Percentiles rank a stretch among this genome's conserved stretches.
phyloP scores from a whole-genome alignment of 1,284 basidiomycete genomes.

The Ganoderma lucidum region DNA sequence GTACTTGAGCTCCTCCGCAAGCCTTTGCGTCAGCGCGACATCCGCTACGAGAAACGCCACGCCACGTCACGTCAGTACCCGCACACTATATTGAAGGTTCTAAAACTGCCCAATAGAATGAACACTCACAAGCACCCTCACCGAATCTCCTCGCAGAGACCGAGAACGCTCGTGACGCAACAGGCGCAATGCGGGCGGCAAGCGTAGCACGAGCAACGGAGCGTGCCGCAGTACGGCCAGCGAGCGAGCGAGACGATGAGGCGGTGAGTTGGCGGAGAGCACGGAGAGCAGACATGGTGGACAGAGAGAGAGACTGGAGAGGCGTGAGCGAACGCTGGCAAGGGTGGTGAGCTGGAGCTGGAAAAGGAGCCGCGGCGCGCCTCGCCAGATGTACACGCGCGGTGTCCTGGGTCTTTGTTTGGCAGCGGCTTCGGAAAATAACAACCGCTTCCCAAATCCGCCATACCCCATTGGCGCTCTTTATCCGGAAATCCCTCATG shows the following conservation, averaged over 20 bases:
- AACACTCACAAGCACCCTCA: constrained; percentile 67
- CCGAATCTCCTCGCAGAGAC: constrained; percentile 60
- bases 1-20: constrained; percentile 87
- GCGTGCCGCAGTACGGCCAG: constrained; percentile 42
- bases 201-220: constrained; percentile 36
- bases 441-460: constrained; percentile 34
- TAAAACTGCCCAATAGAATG: background rate
- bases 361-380: constrained; percentile 5
- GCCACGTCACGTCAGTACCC: constrained; percentile 18
- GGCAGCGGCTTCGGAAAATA: constrained; percentile 36
- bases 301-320: constrained; percentile 20
- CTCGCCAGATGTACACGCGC: background rate
- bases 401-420: constrained; percentile 39
- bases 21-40: constrained; percentile 74
- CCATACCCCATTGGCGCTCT: background rate
- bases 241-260: constrained; percentile 45
- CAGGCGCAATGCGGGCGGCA: constrained; percentile 36
- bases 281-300: constrained; percentile 48
- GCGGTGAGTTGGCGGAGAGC: constrained; percentile 45
- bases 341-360: constrained; percentile 26
- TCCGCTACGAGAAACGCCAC: constrained; percentile 61
- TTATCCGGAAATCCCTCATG: background rate
- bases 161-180: constrained; percentile 61
- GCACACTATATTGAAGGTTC: too few relatives aligned
- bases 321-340: constrained; percentile 14